Base-by-base conservation (phyloP, 2,329 filamentous ascomycete genomes). In the Ophiocordyceps robertsii region DNA sequence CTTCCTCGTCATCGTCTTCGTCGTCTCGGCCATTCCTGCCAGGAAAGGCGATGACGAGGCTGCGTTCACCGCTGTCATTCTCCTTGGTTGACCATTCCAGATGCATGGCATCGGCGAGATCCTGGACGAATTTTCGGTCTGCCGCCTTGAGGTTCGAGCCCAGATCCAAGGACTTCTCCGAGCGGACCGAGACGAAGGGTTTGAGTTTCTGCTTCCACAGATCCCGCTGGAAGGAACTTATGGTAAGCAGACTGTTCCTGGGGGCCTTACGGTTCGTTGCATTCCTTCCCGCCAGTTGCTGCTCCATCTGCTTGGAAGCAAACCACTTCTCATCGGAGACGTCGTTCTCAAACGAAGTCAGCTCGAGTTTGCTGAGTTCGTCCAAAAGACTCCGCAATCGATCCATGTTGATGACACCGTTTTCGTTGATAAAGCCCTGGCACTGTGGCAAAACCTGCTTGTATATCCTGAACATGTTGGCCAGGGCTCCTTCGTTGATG, bases 381-480 rank as follows among this genome's bases (percentile, higher is more conserved):
- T 88, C 78, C 37, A 98, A 68, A 38, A 98, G 73, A 39, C 84
- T 66, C 41, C 77, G 76, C 46, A 98, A 68, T 44, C 92, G 78
- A 48, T 82, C 66, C 57, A 98, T 69, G 57, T 96, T 93, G 62
- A 98, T 95, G 38, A 84, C 80, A 55, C 92, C 93, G 43, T 84
- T 80, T 59, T 98, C 88, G 62, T 98, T 98, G 64, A 98, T 90
- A 61, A 96, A 98, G 6, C 92, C 92, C 44, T 86, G 84, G 54
- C 87, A 82, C 57, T 82, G 80, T 8, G 89, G 89, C 46, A 98
- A 69, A 32, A 95, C 80, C 39, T 82, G 74, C 64, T 96, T 96
- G 72, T 98, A 98, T 46, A 95, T 80, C 57, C 84, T 83, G 62
- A 98, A 98, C 92, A 98, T 98, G 57, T 92, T 82, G 21, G 90